These are phyloP conservation scores for Fusarium anthophilum DNA, from an alignment of 2,329 filamentous ascomycete genomes.

Conservation along the genomic window DNA sequence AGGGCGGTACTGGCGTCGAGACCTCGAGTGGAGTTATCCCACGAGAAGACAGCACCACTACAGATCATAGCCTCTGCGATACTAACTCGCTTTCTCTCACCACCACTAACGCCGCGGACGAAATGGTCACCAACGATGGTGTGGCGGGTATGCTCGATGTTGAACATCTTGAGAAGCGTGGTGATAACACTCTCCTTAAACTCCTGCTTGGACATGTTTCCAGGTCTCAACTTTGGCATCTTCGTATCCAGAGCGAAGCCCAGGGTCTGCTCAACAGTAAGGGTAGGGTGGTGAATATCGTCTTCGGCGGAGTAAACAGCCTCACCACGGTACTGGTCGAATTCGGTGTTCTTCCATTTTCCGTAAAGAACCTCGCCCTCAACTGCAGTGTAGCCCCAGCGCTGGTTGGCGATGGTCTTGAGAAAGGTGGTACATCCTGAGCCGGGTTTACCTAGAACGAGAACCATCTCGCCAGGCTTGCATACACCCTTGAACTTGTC, in stretches of 20 bases:
- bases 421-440: conserved; percentile 76
- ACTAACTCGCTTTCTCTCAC: conserved; percentile 75
- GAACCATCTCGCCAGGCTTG: conserved; percentile 87
- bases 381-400: conserved; percentile 63
- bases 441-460: conserved; percentile 82
- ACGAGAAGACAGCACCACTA: conserved; percentile 75
- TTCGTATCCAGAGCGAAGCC: conserved; percentile 87
- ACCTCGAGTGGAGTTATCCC: conserved; percentile 79
- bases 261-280: conserved; percentile 89
- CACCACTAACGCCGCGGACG: conserved; percentile 78
- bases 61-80: conserved; percentile 87
- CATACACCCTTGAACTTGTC: conserved; percentile 76
- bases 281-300: conserved; percentile 83
- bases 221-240: conserved; percentile 81
- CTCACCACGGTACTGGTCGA: conserved; percentile 81
- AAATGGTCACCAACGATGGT: conserved; percentile 88
- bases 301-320: conserved; percentile 84
- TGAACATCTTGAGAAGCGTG: conserved; percentile 88
- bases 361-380: conserved; percentile 80
- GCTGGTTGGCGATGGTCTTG: conserved; percentile 74
- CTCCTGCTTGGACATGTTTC: conserved; percentile 74
- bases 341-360: conserved; percentile 75
- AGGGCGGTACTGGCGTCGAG: conserved; percentile 74
- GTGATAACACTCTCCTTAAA: conserved; percentile 82
- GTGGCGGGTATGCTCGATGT: conserved; percentile 86